Evolutionary conservation across 495 filamentous ascomycete species (phyloP), one percentile per base, ranked within the genome.

Genomic region (Tetracladium setigerum): DNA sequence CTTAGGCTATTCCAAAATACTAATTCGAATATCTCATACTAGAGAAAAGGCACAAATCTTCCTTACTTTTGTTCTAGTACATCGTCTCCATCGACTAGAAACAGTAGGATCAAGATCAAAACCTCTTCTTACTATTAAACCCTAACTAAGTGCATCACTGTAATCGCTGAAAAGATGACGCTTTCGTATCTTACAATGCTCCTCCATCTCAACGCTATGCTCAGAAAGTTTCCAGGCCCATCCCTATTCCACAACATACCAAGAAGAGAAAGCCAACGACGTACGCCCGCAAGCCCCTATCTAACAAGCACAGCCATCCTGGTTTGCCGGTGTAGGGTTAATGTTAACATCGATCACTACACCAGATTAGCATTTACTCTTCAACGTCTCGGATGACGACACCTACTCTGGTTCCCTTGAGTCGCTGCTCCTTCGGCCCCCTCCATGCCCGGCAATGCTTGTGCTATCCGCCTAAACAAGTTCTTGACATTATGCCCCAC

Each of bases 401-500:
- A 67, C 73, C 50, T 54, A 82, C 78, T 85, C 67, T 80, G 79
- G 69, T 77, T 87, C 44, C 83, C 77, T 41, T 71, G 69, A 60
- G 76, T 71, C 19, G 68, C 68, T 38, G 72, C 74, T 51, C 77
- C 79, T 57, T 83, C 83, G 50, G 84, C 77, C 8, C 89, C 89
- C 62, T 97, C 92, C 92, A 98, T 98, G 24, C 92, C 92, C 4
- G 92, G 92, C 55, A 98, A 77, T 27, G 92, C 92, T 68, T 98
- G 92, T 40, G 92, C 92, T 73, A 98, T 98, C 68, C 87, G 81
- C 70, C 86, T 85, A 73, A 98, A 98, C 43, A 98, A 76, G 48
- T 81, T 84, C 76, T 98, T 97, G 50, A 98, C 92, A 61, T 98
- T 98, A 62, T 97, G 91, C 8, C 92, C 92, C 5, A 95, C 80